Conservation (phyloP, 768 basidiomycete genomes). For the Suillus sp. region DNA sequence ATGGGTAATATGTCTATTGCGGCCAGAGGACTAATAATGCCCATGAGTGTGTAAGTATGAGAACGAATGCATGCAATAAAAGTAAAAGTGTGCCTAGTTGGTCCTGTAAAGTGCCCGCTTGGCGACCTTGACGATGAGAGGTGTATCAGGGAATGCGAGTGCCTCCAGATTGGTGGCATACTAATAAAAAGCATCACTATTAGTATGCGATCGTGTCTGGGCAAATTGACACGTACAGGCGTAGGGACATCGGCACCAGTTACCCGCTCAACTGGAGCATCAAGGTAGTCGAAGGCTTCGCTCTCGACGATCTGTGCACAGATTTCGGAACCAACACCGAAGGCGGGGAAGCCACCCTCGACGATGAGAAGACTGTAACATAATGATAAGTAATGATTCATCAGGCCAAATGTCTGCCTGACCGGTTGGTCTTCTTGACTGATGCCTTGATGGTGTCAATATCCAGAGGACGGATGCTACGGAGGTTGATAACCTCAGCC, state of each 20-base stretch:
- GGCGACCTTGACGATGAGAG: conserved; percentile 90
- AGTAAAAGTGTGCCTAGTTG: conserved; percentile 47
- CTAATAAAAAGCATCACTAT: conserved; percentile 41
- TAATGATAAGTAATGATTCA: conserved; percentile 8
- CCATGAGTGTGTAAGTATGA: conserved; percentile 16
- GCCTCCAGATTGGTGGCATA: conserved; percentile 90
- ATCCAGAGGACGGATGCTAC: conserved; percentile 94
- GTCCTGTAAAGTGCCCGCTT: conserved; percentile 91
- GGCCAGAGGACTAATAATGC: conserved; percentile 20
- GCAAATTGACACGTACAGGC: conserved; percentile 58
- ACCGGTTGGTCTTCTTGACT: conserved; percentile 99
- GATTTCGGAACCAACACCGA: conserved; percentile 98
- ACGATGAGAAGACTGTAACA: conserved; percentile 78
- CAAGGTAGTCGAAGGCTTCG: conserved; percentile 97
- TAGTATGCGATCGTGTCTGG: conserved; percentile 13
- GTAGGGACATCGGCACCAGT: conserved; percentile 98
- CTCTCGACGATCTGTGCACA: conserved; percentile 97
- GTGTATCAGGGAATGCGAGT: conserved; percentile 92
- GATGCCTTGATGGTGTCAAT: conserved; percentile 96
- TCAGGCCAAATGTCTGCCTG: conserved; percentile 24
- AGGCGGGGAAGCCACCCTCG: conserved; percentile 98
- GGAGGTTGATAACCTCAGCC: conserved; percentile 97
- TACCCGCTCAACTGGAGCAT: conserved; percentile 96
- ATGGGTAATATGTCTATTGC: conserved; percentile 23
- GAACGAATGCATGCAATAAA: conserved; percentile 15